These are phyloP conservation scores for Cercospora brassicicola DNA, from an alignment of 2,329 filamentous ascomycete species.

Conservation along the genomic window DNA sequence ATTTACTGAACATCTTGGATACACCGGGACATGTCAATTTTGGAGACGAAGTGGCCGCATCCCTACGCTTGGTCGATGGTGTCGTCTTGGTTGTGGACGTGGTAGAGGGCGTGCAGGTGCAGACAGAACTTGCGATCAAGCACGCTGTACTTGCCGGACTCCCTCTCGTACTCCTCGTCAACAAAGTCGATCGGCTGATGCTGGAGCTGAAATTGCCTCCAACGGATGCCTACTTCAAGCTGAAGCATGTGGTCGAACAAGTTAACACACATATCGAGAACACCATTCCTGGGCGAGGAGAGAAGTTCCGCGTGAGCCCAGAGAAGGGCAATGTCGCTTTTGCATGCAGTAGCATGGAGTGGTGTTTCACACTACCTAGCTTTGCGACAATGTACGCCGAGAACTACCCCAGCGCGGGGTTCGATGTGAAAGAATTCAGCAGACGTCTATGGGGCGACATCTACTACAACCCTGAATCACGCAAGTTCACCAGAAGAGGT, in stretches of 20 bases:
- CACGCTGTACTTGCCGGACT: constrained; percentile 88
- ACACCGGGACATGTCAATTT: constrained; percentile 98
- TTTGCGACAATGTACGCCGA: constrained; percentile 97
- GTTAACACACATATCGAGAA: constrained; percentile 95
- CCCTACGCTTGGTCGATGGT: constrained; percentile 83
- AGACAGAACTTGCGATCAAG: constrained; percentile 96
- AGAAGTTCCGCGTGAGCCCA: constrained; percentile 78
- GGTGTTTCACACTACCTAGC: constrained; percentile 92
- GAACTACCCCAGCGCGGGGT: constrained; percentile 58
- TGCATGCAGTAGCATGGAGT: constrained; percentile 87
- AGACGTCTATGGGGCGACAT: constrained; percentile 91
- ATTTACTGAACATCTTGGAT: constrained; percentile 91
- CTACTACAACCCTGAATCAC: constrained; percentile 87
- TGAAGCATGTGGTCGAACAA: constrained; percentile 97
- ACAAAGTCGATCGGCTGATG: constrained; percentile 96
- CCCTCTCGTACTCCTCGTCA: constrained; percentile 85
- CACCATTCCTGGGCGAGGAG: constrained; percentile 76
- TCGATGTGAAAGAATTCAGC: constrained; percentile 81
- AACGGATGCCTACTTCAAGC: constrained; percentile 95
- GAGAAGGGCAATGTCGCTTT: constrained; percentile 99
- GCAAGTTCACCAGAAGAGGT: constrained; percentile 86
- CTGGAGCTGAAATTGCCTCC: constrained; percentile 91
- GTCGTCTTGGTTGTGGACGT: constrained; percentile 93
- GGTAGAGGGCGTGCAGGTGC: constrained; percentile 97
- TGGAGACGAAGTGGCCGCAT: constrained; percentile 90